phyloP scores from a whole-genome alignment of 768 basidiomycete genomes.

The Podaxis sp. region DNA sequence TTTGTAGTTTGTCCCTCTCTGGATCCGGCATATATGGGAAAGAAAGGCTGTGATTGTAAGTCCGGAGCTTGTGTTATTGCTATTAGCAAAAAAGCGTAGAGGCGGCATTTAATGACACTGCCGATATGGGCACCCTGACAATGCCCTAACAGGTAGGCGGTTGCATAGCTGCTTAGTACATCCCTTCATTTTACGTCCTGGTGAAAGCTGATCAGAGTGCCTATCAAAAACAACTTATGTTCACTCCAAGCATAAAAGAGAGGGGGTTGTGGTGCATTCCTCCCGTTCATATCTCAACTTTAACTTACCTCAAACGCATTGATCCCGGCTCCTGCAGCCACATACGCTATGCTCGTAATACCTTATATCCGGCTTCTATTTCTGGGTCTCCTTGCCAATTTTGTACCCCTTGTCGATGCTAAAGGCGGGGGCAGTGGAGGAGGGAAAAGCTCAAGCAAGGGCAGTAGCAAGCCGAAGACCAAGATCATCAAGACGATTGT shows the following conservation, averaged over 20 bases:
- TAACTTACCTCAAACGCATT: neutral
- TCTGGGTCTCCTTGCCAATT: neutral
- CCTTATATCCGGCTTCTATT: neutral
- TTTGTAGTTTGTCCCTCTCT: too few relatives aligned
- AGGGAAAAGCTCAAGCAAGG: neutral
- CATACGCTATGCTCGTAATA: neutral
- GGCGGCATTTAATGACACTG: neutral
- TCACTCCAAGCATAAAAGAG: neutral
- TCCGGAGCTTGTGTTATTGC: too few relatives aligned
- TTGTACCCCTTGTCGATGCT: neutral
- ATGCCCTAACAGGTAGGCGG: too few relatives aligned
- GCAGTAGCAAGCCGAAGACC: neutral
- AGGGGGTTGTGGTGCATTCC: neutral
- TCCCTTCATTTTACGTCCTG: neutral
- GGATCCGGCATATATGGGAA: too few relatives aligned
- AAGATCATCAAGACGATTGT: neutral
- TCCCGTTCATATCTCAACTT: neutral
- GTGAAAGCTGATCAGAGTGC: neutral
- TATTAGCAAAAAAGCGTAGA: too few relatives aligned
- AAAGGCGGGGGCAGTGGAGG: constrained; percentile 1
- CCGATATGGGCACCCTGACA: neutral
- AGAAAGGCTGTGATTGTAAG: too few relatives aligned
- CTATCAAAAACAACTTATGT: neutral
- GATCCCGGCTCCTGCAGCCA: neutral
- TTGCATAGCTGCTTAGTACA: neutral